phyloP scores from a whole-genome alignment of 306 rosid genomes.

The Vigna reflexopilosa region DNA sequence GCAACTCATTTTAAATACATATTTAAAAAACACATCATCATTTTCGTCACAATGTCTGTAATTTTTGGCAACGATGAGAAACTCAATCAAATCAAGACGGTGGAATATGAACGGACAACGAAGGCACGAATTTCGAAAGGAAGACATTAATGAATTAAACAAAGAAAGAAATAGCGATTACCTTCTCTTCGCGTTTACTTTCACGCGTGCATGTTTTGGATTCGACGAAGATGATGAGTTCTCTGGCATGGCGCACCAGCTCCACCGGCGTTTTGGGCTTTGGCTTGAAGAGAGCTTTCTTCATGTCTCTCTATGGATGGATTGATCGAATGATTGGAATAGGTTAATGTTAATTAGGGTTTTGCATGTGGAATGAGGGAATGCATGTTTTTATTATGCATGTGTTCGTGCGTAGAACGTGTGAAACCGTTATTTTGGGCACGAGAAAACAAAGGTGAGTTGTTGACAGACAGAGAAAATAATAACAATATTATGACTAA shows the following conservation, averaged over 20 bases:
- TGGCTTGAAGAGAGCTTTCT: slow-evolving; percentile 55
- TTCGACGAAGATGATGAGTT: slow-evolving; percentile 50
- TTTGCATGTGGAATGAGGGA: slow-evolving; percentile 1
- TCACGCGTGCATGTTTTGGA: slow-evolving; percentile 42
- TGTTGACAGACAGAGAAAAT: neutral
- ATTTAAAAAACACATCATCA: no score
- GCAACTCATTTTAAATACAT: slow-evolving; percentile 34
- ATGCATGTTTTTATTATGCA: neutral
- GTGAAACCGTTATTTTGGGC: slow-evolving; percentile 41
- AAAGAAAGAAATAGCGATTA: no score
- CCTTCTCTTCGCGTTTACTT: slow-evolving; percentile 65
- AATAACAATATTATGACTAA: neutral
- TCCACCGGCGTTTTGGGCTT: slow-evolving; percentile 54
- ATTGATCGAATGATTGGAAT: no score
- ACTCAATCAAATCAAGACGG: no score
- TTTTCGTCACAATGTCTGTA: no score
- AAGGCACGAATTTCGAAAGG: no score
- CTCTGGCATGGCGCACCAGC: slow-evolving; percentile 52
- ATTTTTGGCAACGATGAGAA: no score
- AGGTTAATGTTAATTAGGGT: slow-evolving; percentile 1
- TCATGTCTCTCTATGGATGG: neutral
- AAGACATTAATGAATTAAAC: neutral
- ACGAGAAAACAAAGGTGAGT: slow-evolving; percentile 31
- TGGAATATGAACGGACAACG: no score
- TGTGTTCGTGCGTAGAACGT: neutral